Percentiles rank a stretch among this genome's conserved stretches.
phyloP scores from a whole-genome alignment of 176 grass and related monocot genomes.

The Puya raimondii region DNA sequence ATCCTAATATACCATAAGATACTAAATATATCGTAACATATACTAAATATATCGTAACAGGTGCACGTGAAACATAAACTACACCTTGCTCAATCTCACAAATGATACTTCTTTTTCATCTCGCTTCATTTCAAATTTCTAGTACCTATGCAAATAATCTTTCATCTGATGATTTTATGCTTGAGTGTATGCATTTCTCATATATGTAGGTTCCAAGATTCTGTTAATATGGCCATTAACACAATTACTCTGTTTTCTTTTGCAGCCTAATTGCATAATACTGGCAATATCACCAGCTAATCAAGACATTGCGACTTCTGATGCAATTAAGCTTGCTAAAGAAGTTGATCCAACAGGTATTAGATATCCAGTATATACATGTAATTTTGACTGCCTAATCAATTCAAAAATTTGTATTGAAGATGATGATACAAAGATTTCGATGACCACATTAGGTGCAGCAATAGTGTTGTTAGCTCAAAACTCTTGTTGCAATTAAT shows the following conservation, averaged over 20 bases:
- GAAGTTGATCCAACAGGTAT: conserved; percentile 48
- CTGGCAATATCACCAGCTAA: conserved; percentile 52
- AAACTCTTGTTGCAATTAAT: background rate
- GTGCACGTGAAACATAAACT: too few species aligned
- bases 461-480: background rate
- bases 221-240: background rate
- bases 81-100: too few species aligned
- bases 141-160: background rate
- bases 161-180: background rate
- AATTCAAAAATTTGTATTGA: background rate
- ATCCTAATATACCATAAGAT: too few species aligned
- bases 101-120: too few species aligned
- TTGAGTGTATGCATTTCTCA: background rate
- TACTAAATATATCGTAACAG: too few species aligned
- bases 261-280: conserved; percentile 37
- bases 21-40: too few species aligned
- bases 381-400: background rate
- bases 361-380: background rate
- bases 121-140: background rate
- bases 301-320: conserved; percentile 45
- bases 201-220: background rate
- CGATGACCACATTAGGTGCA: background rate
- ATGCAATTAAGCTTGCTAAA: conserved; percentile 31
- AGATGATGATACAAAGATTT: too few species aligned
- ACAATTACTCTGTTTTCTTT: background rate